Evolutionary conservation across 768 basidiomycete genomes (phyloP).

Genomic region (Russula vinacea): DNA sequence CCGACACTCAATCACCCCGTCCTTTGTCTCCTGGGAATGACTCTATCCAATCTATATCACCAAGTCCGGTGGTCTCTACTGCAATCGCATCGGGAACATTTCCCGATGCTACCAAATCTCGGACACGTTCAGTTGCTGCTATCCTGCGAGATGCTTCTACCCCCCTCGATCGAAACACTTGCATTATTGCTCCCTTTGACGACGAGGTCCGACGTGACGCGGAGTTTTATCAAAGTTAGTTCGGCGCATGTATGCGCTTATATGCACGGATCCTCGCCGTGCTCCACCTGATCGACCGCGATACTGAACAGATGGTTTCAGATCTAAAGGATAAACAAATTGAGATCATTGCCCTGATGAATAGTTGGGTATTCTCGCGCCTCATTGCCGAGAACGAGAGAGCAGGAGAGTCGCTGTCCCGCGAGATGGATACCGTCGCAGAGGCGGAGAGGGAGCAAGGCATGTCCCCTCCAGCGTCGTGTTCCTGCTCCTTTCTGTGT

Average conservation of each 20-base stretch:
- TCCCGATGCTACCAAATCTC: constrained; percentile 5
- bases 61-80: constrained; percentile 7
- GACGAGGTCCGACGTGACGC: constrained; percentile 38
- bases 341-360: constrained; percentile 22
- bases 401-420: constrained; percentile 25
- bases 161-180: constrained; percentile 36
- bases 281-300: neutral
- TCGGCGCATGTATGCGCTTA: constrained; percentile 29
- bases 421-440: constrained; percentile 23
- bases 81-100: neutral
- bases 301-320: constrained; percentile 10
- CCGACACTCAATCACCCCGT: constrained; percentile 12
- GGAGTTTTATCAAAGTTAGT: constrained; percentile 39
- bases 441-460: constrained; percentile 30
- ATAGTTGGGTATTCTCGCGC: constrained; percentile 28
- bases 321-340: constrained; percentile 26
- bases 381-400: constrained; percentile 23
- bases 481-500: neutral
- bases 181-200: constrained; percentile 39
- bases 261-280: constrained; percentile 28
- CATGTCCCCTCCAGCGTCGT: constrained; percentile 20
- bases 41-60: constrained; percentile 13
- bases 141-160: constrained; percentile 21
- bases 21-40: constrained; percentile 17
- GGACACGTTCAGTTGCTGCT: constrained; percentile 17